Percentiles rank a stretch among this genome's conserved stretches.
phyloP scores from a whole-genome alignment of 2,329 filamentous ascomycete genomes.

The Iodosphaeria phyllophila region DNA sequence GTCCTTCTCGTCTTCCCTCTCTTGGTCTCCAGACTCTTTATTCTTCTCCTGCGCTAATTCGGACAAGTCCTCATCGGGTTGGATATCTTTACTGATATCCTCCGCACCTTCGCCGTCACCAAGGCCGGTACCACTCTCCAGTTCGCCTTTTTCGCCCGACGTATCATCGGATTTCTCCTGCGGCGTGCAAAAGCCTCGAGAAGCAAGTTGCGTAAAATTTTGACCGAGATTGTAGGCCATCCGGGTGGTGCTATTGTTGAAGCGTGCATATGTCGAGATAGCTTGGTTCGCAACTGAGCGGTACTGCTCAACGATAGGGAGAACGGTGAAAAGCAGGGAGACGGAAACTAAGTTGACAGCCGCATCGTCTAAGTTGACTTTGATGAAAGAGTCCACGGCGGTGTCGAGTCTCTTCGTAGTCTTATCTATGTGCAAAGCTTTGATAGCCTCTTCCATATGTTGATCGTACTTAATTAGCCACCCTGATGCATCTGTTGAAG shows the following conservation, averaged over 20 bases:
- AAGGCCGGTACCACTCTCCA: conserved; percentile 82
- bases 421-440: conserved; percentile 37
- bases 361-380: conserved; percentile 21
- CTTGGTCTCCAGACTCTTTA: conserved; percentile 37
- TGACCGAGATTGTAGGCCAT: conserved; percentile 60
- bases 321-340: conserved; percentile 38
- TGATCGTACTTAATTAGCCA: conserved; percentile 44
- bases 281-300: conserved; percentile 37
- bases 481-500: conserved; percentile 37
- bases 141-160: conserved; percentile 51
- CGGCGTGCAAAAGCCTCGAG: conserved; percentile 82
- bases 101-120: conserved; percentile 91
- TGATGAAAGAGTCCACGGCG: conserved; percentile 8
- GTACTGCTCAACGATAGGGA: conserved; percentile 64
- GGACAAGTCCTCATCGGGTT: conserved; percentile 79
- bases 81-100: conserved; percentile 94
- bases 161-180: conserved; percentile 60
- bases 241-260: conserved; percentile 55
- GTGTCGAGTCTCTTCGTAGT: conserved; percentile 24
- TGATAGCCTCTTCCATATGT: conserved; percentile 31
- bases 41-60: conserved; percentile 79
- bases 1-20: conserved; percentile 66
- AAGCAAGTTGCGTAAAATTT: conserved; percentile 59
- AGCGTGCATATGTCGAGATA: conserved; percentile 35
- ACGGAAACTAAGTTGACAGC: conserved; percentile 24